Evolutionary conservation across 441 rosid species (phyloP).

Genomic region (Arabidopsis hybrid): DNA sequence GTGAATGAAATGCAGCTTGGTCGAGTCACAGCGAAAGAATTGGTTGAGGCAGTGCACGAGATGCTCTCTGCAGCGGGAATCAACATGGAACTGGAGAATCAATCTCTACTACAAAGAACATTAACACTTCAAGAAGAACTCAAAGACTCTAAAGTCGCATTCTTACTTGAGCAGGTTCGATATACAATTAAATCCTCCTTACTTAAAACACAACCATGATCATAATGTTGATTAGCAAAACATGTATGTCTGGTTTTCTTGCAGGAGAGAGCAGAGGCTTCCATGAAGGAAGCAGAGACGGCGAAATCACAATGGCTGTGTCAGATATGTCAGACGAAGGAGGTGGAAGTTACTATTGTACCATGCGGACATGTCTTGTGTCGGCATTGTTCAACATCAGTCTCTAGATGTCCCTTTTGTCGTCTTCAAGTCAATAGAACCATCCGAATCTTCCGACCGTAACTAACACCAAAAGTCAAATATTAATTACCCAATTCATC

Average conservation of each 20-base stretch:
- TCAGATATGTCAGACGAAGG: conserved; percentile 84
- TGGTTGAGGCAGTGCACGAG: conserved; percentile 93
- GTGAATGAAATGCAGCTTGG: conserved; percentile 70
- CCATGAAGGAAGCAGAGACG: conserved; percentile 80
- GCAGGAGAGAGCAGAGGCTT: conserved; percentile 84
- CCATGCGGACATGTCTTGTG: conserved; percentile 98
- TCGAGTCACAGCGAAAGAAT: conserved; percentile 82
- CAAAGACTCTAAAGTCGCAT: conserved; percentile 80
- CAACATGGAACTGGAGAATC: conserved; percentile 83
- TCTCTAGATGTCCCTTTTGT: conserved; percentile 93
- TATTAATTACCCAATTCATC: background rate
- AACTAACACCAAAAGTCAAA: conserved; percentile 12
- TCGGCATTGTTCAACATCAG: conserved; percentile 81
- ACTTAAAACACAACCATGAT: background rate
- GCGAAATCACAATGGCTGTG: conserved; percentile 95
- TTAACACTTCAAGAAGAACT: conserved; percentile 81
- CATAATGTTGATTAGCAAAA: conserved; percentile 5
- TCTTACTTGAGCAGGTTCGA: conserved; percentile 88
- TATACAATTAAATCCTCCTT: background rate
- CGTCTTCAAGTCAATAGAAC: conserved; percentile 77
- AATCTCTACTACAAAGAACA: conserved; percentile 75
- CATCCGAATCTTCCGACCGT: conserved; percentile 77
- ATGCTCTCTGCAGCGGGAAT: conserved; percentile 97
- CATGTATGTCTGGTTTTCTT: background rate
- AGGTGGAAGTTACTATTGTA: conserved; percentile 79